Conservation (phyloP, 371 early-diverging fungal genomes). For the Cokeromyces recurvatus region DNA sequence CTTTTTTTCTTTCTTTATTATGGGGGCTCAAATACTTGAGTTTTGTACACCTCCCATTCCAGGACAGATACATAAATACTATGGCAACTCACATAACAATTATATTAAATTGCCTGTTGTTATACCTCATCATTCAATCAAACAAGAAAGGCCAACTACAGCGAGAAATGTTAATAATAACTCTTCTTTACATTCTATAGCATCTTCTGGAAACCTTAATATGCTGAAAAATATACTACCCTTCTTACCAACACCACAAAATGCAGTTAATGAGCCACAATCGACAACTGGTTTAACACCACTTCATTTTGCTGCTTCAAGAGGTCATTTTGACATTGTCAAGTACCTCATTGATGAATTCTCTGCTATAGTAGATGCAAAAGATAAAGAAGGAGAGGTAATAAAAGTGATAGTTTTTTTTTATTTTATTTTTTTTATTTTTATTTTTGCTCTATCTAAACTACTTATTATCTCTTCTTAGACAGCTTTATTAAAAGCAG, state of each 20-base stretch:
- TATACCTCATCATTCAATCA: constrained; percentile 9
- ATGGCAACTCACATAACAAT: constrained; percentile 57
- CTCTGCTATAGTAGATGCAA: constrained; percentile 61
- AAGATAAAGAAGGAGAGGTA: constrained; percentile 75
- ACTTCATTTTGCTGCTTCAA: constrained; percentile 68
- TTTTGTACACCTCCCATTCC: constrained; percentile 65
- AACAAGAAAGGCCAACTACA: constrained; percentile 7
- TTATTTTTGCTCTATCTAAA: background rate
- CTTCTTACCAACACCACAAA: constrained; percentile 29
- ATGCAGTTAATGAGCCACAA: constrained; percentile 43
- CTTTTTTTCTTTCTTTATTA: background rate
- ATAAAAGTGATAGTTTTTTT: background rate
- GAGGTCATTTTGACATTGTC: constrained; percentile 68
- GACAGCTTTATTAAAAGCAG: constrained; percentile 79
- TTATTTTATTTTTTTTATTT: background rate
- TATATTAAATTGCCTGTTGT: constrained; percentile 46
- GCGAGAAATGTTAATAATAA: background rate
- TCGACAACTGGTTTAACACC: constrained; percentile 63
- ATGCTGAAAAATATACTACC: constrained; percentile 29
- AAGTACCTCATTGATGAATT: constrained; percentile 59
- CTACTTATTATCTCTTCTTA: constrained; percentile 31
- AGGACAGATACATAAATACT: constrained; percentile 60
- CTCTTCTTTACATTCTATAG: constrained; percentile 29
- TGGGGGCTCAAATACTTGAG: constrained; percentile 25
- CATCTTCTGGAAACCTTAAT: constrained; percentile 34